Base-by-base conservation (phyloP, 164 flowering plant species). In the Pachysandra terminalis region DNA sequence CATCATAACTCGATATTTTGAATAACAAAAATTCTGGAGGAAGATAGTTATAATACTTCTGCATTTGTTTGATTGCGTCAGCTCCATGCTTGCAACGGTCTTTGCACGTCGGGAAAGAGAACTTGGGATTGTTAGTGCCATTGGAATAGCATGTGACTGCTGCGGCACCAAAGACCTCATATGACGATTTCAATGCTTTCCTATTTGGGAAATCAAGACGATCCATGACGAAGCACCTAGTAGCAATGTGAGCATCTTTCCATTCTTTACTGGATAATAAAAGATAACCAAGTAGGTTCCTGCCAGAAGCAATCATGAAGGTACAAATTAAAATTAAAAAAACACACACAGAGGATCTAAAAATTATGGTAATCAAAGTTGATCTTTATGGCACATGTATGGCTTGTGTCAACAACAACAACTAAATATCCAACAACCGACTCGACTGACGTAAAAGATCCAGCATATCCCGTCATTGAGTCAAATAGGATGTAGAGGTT, bases 241-340 rank as follows among this genome's bases (percentile, higher is more conserved):
- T 76, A 51, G 87, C 82, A 56, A 65, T 58, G 56, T 82, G 93
- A 52, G 72, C 32, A 56, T 76, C 79, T 25, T 75, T 69, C 82
- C 83, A 74, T 67, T 77, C 87, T 69, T 84, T 81, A 71, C 81
- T 76, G 19, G 71, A 79, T 68, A 91, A 64, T 73, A 88, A 77
- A 64, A 94, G 82, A 76, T 83, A 81, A 69, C 93, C 83, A 61
- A 94, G 91, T 52, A 86, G 81, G 70, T 86, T 90, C 85, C 98
- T 93, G 94, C 63, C n/a, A 69, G 62, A 64, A 78, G 54, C 58
- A 75, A 67, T n/a, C 37, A 32, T 32, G 37, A 32, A 32, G 37
- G 7, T 7, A 32, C 37, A 32, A 32, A 32, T 32, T 32, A 32
- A 56, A 22, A 59, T 40, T 77, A 71, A 59, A 19, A 64, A 75